Base-by-base conservation (phyloP, 2,329 filamentous ascomycete species). In the Hirsutella thompsonii region DNA sequence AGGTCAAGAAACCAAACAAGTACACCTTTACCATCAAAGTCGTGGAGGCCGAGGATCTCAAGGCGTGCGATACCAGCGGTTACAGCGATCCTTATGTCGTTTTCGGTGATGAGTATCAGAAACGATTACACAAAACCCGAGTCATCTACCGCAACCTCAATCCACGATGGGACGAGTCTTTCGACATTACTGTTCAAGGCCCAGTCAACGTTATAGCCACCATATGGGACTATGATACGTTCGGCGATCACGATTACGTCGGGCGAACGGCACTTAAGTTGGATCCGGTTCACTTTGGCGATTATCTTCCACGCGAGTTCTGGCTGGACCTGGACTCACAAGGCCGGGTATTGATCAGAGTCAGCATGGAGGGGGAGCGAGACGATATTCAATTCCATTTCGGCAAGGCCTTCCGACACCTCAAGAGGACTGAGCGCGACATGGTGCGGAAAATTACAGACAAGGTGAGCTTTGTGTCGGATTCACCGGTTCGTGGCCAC, bases 11-110 rank as follows among this genome's bases (percentile, higher is more conserved):
- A 52, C 77, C 81, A 34, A 83, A 79, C 47, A 95, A 93, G 57
- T 96, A 94, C 57, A 89, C 95, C 42, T 98, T 98, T 62, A 96
- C 92, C 1, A 89, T 98, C 63, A 98, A 98, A 65, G 89, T 98
- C 44, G 89, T 98, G 20, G 92, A 98, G 62, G 92, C 86, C 8
- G 92, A 98, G 62, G 92, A 98, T 53, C 70, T 98, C 51, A 96
- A 96, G 62, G 87, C 92, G n/a, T 96, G 92, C 57, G 92, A 98
- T 60, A 81, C 94, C 51, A 93, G 85, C 52, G 92, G 92, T 29
- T 78, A 83, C 48, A 96, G 90, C 57, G 92, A 98, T 62, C 92
- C 92, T 1, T 98, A 98, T 55, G 88, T 98, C 23, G 90, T 98
- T 14, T 77, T 98, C 47, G 86, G 90, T 37, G 92, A 98, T 54